Evolutionary conservation across 306 rosid genomes (phyloP).

Genomic region (Gleditsia sinensis): DNA sequence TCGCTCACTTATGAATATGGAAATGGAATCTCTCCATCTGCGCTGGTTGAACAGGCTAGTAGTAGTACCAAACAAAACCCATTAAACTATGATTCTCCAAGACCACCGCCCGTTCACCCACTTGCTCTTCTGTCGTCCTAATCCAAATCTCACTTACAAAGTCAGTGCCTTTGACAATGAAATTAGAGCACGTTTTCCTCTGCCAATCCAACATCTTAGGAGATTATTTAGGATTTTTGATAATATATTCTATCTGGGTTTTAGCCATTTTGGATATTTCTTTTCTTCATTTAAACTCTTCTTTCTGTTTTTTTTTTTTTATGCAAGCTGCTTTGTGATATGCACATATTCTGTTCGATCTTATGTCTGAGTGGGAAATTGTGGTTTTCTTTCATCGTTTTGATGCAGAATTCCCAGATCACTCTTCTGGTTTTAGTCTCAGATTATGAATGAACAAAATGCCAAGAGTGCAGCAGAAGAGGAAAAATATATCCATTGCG

Average conservation of each 20-base stretch:
- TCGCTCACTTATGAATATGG: neutral
- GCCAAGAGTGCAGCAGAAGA: neutral
- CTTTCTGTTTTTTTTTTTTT: neutral
- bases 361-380: neutral
- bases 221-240: neutral
- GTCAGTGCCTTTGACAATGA: neutral
- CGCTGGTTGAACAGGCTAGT: too few species aligned
- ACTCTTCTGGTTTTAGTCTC: neutral
- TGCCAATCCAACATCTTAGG: neutral
- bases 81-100: neutral
- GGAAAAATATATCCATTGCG: neutral
- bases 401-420: neutral
- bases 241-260: neutral
- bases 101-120: too few species aligned
- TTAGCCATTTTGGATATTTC: neutral
- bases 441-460: neutral
- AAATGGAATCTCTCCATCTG: neutral
- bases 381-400: constrained; percentile 38
- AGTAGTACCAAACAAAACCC: constrained; percentile 28
- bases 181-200: neutral
- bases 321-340: too few species aligned
- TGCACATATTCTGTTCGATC: neutral
- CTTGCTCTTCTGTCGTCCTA: neutral
- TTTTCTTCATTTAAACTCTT: too few species aligned
- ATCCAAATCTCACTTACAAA: constrained; percentile 42